Conservation (phyloP, 768 basidiomycete genomes). For the Boletus sp. region DNA sequence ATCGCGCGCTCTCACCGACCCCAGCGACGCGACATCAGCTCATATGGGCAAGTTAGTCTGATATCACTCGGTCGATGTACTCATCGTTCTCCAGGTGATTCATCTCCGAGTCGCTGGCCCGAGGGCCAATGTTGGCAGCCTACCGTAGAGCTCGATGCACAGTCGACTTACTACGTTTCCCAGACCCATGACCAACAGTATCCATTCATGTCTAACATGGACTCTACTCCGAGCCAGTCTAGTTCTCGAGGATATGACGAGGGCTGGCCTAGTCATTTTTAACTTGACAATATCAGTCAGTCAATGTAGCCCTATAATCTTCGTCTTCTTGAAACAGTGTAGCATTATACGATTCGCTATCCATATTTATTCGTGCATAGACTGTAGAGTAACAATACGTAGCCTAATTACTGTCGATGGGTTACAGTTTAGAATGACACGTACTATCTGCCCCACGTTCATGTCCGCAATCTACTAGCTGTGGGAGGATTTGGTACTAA, state of each 20-base stretch:
- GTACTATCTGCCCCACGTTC: too few species aligned
- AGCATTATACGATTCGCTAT: background rate
- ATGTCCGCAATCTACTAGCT: too few species aligned
- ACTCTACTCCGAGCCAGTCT: background rate
- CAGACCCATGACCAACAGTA: constrained; percentile 1
- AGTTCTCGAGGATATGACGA: background rate
- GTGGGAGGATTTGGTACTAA: too few species aligned
- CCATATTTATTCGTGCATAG: background rate
- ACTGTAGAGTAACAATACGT: background rate
- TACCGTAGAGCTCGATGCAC: background rate
- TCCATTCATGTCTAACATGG: background rate
- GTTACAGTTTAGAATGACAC: too few species aligned
- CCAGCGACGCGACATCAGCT: background rate
- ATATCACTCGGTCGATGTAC: background rate
- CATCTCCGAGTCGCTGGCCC: background rate
- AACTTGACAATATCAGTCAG: background rate
- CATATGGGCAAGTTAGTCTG: constrained; percentile 8
- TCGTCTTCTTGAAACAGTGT: too few species aligned
- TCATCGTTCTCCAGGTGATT: constrained; percentile 9
- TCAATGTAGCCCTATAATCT: constrained; percentile 8
- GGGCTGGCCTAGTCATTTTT: background rate
- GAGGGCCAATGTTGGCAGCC: background rate
- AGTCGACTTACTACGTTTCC: background rate
- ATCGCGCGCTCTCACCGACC: background rate
- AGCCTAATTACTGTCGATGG: background rate